Conservation (phyloP, 2,329 filamentous ascomycete species). For the Trichoderma sp. region DNA sequence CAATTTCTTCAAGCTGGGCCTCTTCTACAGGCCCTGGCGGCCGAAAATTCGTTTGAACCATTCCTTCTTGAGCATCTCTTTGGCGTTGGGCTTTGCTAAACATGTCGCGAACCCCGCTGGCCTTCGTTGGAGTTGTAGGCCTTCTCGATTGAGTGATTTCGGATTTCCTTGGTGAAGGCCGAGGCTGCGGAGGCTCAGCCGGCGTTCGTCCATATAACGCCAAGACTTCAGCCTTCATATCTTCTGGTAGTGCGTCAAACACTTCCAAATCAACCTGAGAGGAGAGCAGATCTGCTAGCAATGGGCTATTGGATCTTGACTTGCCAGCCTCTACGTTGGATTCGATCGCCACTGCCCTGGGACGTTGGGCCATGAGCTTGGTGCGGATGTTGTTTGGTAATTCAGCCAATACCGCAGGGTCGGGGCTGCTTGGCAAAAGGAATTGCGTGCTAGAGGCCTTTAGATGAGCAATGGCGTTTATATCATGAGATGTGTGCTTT, state of each 20-base stretch:
- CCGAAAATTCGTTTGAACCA: constrained; percentile 75
- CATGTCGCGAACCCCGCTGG: constrained; percentile 47
- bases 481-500: constrained; percentile 54
- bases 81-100: constrained; percentile 53
- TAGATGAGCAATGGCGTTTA: constrained; percentile 65
- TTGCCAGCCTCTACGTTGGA: constrained; percentile 36
- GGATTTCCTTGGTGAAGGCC: constrained; percentile 59
- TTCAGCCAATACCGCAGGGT: constrained; percentile 79
- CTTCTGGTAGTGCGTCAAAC: constrained; percentile 78
- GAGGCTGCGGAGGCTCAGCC: constrained; percentile 40
- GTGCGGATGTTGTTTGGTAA: constrained; percentile 81
- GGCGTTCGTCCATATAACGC: constrained; percentile 61
- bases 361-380: constrained; percentile 65
- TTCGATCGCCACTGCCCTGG: constrained; percentile 29
- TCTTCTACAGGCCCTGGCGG: constrained; percentile 41
- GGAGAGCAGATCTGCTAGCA: constrained; percentile 52
- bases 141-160: constrained; percentile 55
- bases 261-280: constrained; percentile 86
- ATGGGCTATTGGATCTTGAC: constrained; percentile 44
- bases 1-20: constrained; percentile 39
- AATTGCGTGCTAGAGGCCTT: constrained; percentile 91
- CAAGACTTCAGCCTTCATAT: constrained; percentile 82
- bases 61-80: constrained; percentile 56
- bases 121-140: constrained; percentile 66
- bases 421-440: constrained; percentile 79